Conservation (phyloP, 208 protist species). For the Porcisia deanei region DNA sequence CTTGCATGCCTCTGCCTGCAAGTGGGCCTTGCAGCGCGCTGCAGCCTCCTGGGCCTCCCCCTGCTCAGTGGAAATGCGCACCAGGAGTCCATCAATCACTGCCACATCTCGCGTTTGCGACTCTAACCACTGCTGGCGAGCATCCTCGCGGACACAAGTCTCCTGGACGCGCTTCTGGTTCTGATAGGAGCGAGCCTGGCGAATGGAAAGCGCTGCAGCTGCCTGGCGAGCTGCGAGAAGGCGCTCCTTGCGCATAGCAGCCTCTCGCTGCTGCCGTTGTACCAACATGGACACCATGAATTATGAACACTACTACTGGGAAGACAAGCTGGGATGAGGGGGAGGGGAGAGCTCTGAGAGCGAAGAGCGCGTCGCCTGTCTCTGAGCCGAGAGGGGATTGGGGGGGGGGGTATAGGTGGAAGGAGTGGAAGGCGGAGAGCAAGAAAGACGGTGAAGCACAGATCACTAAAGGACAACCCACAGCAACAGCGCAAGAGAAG, state of each 20-base stretch:
- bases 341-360: not conserved
- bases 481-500: not conserved
- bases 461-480: not conserved
- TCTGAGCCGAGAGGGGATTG: not conserved
- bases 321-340: not conserved
- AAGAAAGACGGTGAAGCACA: not conserved
- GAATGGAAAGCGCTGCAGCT: constrained; percentile 40
- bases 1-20: constrained; percentile 31
- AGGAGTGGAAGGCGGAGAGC: not conserved
- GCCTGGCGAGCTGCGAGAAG: constrained; percentile 49
- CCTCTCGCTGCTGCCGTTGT: constrained; percentile 50
- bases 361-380: not conserved
- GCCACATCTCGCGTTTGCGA: constrained; percentile 28
- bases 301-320: not conserved
- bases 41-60: constrained; percentile 26
- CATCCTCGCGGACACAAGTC: constrained; percentile 27
- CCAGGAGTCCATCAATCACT: constrained; percentile 34
- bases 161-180: constrained; percentile 49
- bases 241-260: constrained; percentile 48
- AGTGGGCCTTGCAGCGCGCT: constrained; percentile 11
- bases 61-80: constrained; percentile 21
- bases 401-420: not conserved
- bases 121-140: constrained; percentile 39
- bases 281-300: constrained; percentile 65
- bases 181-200: constrained; percentile 49